A percentile compares a stretch with the other conserved stretches of the same genome.
phyloP scores from a whole-genome alignment of 306 rosid species.

The Trifolium subterraneum region DNA sequence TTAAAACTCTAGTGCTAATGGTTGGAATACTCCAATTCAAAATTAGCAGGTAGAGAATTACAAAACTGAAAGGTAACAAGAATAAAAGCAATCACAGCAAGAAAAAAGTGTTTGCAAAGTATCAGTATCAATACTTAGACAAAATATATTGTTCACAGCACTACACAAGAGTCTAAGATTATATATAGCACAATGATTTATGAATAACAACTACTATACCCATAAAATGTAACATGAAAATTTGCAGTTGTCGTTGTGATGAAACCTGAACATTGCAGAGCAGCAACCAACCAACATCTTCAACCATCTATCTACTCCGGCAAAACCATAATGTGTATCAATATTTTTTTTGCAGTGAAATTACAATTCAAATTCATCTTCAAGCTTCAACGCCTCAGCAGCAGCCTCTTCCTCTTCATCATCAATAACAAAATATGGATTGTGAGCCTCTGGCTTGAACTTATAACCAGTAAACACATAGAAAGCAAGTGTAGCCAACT shows the following conservation, averaged over 20 bases:
- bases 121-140: constrained; percentile 47
- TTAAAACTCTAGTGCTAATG: constrained; percentile 5
- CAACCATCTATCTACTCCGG: constrained; percentile 32
- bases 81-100: constrained; percentile 15
- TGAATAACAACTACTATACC: constrained; percentile 49
- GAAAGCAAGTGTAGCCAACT: constrained; percentile 84
- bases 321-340: constrained; percentile 28
- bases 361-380: constrained; percentile 92
- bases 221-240: constrained; percentile 43
- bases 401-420: constrained; percentile 99
- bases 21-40: constrained; percentile 20
- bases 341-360: background rate
- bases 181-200: constrained; percentile 50
- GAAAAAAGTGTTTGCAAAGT: constrained; percentile 41
- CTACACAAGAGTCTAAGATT: constrained; percentile 48
- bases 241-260: constrained; percentile 40
- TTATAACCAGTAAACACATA: constrained; percentile 83
- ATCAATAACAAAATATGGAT: constrained; percentile 86
- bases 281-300: constrained; percentile 41
- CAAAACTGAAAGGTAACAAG: background rate
- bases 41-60: constrained; percentile 23
- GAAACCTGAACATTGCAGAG: constrained; percentile 51
- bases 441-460: constrained; percentile 95
- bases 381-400: constrained; percentile 86
- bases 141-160: constrained; percentile 45